A percentile compares a stretch with the other conserved stretches of the same genome.
phyloP scores from a whole-genome alignment of 1,284 basidiomycete species.

The Malassezia obtusa region DNA sequence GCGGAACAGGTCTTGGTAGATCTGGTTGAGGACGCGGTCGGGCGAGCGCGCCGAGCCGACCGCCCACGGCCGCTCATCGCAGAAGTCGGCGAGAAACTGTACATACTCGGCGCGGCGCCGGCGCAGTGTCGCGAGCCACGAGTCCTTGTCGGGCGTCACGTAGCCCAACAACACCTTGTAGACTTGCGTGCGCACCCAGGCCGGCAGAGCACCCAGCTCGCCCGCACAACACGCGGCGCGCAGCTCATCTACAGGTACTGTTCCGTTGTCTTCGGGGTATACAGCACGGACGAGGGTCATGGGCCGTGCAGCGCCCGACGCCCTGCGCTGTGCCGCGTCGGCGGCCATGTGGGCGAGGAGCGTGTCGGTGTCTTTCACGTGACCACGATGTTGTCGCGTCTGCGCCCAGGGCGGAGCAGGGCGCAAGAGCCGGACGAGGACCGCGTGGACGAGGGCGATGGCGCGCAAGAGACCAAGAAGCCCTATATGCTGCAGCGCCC shows the following conservation, averaged over 20 bases:
- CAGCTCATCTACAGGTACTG: not conserved
- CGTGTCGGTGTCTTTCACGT: not conserved
- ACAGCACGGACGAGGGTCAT: not conserved
- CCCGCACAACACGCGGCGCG: conserved; percentile 18
- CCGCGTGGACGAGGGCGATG: conserved; percentile 8
- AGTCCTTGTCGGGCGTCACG: conserved; percentile 34
- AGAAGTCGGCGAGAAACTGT: conserved; percentile 34
- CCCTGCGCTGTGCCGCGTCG: too few relatives aligned
- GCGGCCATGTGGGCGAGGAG: too few relatives aligned
- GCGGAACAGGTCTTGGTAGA: conserved; percentile 37
- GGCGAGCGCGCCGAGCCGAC: not conserved
- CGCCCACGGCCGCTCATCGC: conserved; percentile 7
- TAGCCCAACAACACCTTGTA: conserved; percentile 43
- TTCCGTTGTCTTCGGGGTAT: not conserved
- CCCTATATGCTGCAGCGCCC: conserved; percentile 38
- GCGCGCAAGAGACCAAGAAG: conserved; percentile 27
- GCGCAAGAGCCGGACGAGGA: not conserved
- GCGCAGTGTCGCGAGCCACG: conserved; percentile 27
- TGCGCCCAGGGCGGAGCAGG: not conserved
- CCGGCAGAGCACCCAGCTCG: conserved; percentile 23
- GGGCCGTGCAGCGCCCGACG: too few relatives aligned
- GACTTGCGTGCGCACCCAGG: conserved; percentile 40
- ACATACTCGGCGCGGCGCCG: conserved; percentile 37
- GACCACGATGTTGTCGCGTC: conserved; percentile 4
- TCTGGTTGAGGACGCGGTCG: conserved; percentile 36